phyloP scores from a whole-genome alignment of 1,284 basidiomycete genomes.

The Moniliophthora roreri region DNA sequence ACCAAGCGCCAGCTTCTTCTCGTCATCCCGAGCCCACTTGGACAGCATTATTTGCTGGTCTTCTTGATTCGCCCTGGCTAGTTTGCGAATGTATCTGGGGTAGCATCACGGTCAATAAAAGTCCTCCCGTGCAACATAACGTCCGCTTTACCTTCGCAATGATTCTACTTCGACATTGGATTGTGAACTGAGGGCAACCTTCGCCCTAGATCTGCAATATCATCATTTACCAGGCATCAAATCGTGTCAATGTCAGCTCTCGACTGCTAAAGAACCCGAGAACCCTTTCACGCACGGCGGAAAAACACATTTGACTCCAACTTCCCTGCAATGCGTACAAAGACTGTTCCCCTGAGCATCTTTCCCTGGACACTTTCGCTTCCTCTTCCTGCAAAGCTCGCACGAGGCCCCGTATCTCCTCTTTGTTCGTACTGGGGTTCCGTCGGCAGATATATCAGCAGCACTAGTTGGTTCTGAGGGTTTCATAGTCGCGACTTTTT shows the following conservation, averaged over 20 bases:
- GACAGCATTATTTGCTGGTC: slow-evolving; percentile 12
- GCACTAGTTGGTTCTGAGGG: too few relatives aligned
- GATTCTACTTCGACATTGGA: slow-evolving; percentile 7
- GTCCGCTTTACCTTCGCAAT: slow-evolving; percentile 5
- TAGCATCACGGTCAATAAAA: not conserved
- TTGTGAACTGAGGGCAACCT: not conserved
- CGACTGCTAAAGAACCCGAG: too few relatives aligned
- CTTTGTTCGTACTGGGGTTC: slow-evolving; percentile 13
- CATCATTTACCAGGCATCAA: too few relatives aligned
- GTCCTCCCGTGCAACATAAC: not conserved
- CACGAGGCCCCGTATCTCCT: slow-evolving; percentile 16
- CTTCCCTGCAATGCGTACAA: slow-evolving; percentile 16
- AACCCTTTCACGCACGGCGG: slow-evolving; percentile 10
- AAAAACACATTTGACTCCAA: slow-evolving; percentile 17
- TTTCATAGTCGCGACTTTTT: too few relatives aligned
- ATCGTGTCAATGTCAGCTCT: too few relatives aligned
- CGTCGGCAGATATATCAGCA: too few relatives aligned
- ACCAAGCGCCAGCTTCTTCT: slow-evolving; percentile 3
- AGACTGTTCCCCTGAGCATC: slow-evolving; percentile 12
- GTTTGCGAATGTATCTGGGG: slow-evolving; percentile 13
- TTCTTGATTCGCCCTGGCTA: slow-evolving; percentile 10
- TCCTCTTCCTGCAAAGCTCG: slow-evolving; percentile 15
- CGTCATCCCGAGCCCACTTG: slow-evolving; percentile 12
- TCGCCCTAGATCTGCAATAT: not conserved
- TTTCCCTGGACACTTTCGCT: slow-evolving; percentile 13